Percentiles rank a stretch among this genome's conserved stretches.
Conservation (phyloP, 2,329 filamentous ascomycete genomes). For the Shiraia bambusicola region DNA sequence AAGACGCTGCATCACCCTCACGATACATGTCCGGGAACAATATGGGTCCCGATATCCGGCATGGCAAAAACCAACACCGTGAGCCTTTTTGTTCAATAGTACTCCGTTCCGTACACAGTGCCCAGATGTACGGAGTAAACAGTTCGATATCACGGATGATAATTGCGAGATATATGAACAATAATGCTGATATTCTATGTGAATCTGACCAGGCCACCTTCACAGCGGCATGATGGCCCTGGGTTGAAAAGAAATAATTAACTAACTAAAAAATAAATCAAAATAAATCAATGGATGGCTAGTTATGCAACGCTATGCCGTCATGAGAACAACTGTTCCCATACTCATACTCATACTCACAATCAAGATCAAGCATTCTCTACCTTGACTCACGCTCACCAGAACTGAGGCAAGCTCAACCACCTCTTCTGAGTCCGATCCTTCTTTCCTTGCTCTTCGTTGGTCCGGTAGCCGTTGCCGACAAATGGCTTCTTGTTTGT, state of each 20-base stretch:
- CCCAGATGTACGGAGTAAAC: too few species aligned
- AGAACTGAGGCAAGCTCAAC: neutral
- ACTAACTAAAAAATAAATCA: constrained; percentile 2
- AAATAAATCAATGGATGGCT: too few species aligned
- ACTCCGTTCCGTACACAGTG: too few species aligned
- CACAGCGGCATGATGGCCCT: constrained; percentile 1
- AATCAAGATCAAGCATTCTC: too few species aligned
- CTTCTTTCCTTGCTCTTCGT: neutral
- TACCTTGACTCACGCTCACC: neutral
- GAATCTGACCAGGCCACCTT: constrained; percentile 4
- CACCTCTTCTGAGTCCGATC: neutral
- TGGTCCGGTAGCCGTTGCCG: neutral
- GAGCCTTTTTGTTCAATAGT: neutral
- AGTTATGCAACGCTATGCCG: constrained; percentile 1
- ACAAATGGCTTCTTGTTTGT: neutral
- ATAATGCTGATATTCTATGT: neutral
- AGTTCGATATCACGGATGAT: neutral
- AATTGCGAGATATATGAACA: neutral
- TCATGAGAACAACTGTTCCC: neutral
- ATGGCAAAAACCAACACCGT: too few species aligned
- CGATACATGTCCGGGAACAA: too few species aligned
- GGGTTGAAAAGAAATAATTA: neutral
- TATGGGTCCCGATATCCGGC: too few species aligned
- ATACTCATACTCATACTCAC: neutral
- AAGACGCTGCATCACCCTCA: too few species aligned